phyloP scores from a whole-genome alignment of 768 basidiomycete species.

The Pleurotus sapidus region DNA sequence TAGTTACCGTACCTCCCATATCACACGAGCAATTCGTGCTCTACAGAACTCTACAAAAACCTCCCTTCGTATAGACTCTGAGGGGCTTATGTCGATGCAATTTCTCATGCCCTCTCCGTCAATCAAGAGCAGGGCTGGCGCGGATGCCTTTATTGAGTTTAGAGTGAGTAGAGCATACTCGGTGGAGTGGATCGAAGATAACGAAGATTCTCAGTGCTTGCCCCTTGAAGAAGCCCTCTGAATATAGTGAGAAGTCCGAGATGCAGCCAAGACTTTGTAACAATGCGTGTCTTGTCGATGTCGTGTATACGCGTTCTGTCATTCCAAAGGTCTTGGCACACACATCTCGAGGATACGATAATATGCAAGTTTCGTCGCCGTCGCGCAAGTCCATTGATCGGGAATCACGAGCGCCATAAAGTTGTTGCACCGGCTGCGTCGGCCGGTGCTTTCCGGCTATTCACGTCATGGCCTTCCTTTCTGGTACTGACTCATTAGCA shows the following conservation, averaged over 20 bases:
- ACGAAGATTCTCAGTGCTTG: conserved; percentile 31
- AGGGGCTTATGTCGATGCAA: conserved; percentile 84
- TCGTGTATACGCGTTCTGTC: not conserved
- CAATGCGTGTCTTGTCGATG: conserved; percentile 9
- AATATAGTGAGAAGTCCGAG: conserved; percentile 5
- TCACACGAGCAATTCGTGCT: conserved; percentile 68
- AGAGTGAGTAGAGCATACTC: conserved; percentile 53
- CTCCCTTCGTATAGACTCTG: conserved; percentile 80
- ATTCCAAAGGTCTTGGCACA: conserved; percentile 1
- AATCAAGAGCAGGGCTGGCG: conserved; percentile 32
- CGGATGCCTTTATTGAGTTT: conserved; percentile 82
- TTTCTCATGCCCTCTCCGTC: conserved; percentile 75
- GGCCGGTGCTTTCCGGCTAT: not conserved
- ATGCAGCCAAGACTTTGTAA: conserved; percentile 4
- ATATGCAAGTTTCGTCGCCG: conserved; percentile 6
- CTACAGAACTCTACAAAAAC: conserved; percentile 85
- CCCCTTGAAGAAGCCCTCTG: conserved; percentile 33
- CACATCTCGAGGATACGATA: not conserved
- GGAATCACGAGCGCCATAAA: conserved; percentile 5
- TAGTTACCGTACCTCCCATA: conserved; percentile 84
- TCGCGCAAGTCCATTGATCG: not conserved
- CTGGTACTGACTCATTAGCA: not conserved
- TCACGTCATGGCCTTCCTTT: conserved; percentile 6
- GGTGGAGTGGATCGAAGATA: not conserved
- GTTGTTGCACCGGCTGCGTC: conserved; percentile 4